Conservation (phyloP, 2,329 filamentous ascomycete species). For the Colletotrichum karsti region DNA sequence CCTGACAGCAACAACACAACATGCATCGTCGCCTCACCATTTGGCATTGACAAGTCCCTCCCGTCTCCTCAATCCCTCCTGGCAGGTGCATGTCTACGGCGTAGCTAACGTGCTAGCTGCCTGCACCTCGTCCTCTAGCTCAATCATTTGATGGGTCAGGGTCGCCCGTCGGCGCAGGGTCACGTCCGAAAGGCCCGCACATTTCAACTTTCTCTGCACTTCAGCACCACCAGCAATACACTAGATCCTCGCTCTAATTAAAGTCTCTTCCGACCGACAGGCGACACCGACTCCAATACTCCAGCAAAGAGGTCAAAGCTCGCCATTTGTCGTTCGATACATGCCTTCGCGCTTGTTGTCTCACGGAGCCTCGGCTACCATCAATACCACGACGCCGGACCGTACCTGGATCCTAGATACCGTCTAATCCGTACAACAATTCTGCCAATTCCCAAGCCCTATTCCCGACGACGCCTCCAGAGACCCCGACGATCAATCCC, state of each 20-base stretch:
- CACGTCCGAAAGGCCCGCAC: conserved; percentile 3
- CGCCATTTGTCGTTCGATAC: not conserved
- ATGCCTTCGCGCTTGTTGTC: not conserved
- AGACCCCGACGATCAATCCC: not conserved
- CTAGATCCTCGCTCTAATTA: conserved; percentile 10
- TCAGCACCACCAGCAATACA: not conserved
- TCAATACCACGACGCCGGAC: not conserved
- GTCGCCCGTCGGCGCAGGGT: not conserved
- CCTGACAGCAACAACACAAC: not conserved
- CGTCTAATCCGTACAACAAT: not conserved
- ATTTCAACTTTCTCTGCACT: not conserved
- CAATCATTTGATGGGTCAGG: not conserved
- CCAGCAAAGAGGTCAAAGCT: not conserved
- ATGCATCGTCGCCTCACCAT: not conserved
- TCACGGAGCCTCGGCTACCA: not conserved
- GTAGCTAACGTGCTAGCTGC: not conserved
- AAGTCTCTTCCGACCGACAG: conserved; percentile 4
- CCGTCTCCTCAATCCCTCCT: not conserved
- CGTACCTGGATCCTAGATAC: too few species aligned
- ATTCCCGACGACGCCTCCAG: not conserved
- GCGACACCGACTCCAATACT: not conserved
- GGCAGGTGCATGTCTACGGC: not conserved
- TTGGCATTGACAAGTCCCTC: not conserved
- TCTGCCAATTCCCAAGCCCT: not conserved
- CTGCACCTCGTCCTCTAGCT: not conserved